Percentiles rank a stretch among this genome's conserved stretches.
Evolutionary conservation across 305 asterid genomes (phyloP).

Genomic region (Fraxinus platypoda): DNA sequence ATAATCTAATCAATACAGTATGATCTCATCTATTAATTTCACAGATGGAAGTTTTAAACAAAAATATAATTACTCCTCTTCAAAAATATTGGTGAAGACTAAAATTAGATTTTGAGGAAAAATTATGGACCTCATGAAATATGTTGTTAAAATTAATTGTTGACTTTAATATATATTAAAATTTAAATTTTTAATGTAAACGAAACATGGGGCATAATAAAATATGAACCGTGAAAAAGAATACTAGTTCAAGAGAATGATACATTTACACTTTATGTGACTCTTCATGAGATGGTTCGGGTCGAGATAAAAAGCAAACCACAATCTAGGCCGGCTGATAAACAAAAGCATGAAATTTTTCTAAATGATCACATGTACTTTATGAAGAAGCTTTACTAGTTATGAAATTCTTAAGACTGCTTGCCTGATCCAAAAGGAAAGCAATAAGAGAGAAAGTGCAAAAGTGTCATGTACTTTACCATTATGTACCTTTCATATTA

Average conservation of each 20-base stretch:
- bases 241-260: neutral
- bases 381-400: neutral
- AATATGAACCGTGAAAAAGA: neutral
- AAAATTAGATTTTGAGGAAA: too few species aligned
- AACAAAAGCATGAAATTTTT: neutral
- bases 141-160: too few species aligned
- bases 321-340: neutral
- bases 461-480: slow-evolving; percentile 3
- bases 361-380: neutral
- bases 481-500: neutral
- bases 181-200: too few species aligned
- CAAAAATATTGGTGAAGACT: too few species aligned
- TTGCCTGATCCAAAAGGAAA: neutral
- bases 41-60: neutral
- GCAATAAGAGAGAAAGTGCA: slow-evolving; percentile 7
- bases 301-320: neutral
- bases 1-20: slow-evolving; percentile 1
- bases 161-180: too few species aligned
- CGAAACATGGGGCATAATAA: too few species aligned
- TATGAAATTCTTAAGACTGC: neutral
- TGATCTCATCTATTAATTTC: neutral
- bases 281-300: neutral
- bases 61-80: neutral
- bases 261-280: neutral
- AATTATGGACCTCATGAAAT: too few species aligned